Evolutionary conservation across 768 basidiomycete species (phyloP).

Genomic region (Phallus indusiatus): DNA sequence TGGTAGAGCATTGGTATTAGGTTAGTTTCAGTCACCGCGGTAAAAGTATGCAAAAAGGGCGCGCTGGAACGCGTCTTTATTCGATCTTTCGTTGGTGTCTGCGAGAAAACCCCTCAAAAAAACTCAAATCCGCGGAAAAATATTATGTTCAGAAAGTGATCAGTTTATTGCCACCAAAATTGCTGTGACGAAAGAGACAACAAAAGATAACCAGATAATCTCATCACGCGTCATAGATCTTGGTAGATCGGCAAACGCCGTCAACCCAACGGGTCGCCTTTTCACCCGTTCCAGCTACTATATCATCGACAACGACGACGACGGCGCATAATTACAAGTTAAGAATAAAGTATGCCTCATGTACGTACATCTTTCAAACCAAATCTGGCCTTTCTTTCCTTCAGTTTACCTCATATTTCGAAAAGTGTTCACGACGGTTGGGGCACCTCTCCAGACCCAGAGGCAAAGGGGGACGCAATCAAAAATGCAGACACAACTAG

Average conservation of each 20-base stretch:
- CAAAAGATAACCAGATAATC: not conserved
- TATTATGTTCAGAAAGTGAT: too few relatives aligned
- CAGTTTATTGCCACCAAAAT: too few relatives aligned
- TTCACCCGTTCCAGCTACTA: not conserved
- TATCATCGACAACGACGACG: not conserved
- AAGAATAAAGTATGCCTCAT: conserved; percentile 91
- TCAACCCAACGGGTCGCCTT: not conserved
- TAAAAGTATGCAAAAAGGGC: too few relatives aligned
- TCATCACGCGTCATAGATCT: not conserved
- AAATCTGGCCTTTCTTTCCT: not conserved
- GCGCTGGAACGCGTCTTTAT: too few relatives aligned
- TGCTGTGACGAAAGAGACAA: too few relatives aligned
- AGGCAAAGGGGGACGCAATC: conserved; percentile 83
- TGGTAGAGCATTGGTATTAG: too few relatives aligned
- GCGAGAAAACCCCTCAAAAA: too few relatives aligned
- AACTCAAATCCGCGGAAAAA: too few relatives aligned
- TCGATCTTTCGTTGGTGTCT: too few relatives aligned
- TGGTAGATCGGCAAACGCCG: not conserved
- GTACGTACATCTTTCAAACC: conserved; percentile 32
- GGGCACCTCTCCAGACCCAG: conserved; percentile 64
- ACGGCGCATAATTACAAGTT: conserved; percentile 26
- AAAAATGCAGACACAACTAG: conserved; percentile 72
- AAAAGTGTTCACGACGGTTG: conserved; percentile 93
- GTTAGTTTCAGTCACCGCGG: too few relatives aligned
- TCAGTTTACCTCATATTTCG: not conserved